These are phyloP conservation scores for Coemansia sp. DNA, from an alignment of 192 early-diverging fungal species.

Conservation along the genomic window DNA sequence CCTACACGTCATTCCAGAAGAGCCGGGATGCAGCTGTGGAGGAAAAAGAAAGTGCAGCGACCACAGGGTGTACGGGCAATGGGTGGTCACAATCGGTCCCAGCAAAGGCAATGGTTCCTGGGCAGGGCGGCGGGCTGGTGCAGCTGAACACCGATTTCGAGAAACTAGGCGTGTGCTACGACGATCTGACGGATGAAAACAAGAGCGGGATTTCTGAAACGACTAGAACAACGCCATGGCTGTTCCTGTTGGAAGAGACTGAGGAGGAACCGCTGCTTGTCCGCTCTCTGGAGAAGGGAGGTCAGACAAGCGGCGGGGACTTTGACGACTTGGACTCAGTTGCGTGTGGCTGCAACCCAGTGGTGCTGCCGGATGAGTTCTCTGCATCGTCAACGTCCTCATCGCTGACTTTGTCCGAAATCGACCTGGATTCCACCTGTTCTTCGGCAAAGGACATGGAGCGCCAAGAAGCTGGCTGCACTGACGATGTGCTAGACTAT, in stretches of 20 bases:
- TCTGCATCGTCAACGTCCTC: conserved; percentile 13
- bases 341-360: neutral
- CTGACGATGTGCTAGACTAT: conserved; percentile 26
- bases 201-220: neutral
- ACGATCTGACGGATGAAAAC: neutral
- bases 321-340: neutral
- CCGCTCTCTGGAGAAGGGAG: neutral
- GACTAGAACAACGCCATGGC: neutral
- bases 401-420: conserved; percentile 30
- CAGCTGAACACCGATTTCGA: conserved; percentile 4
- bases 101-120: neutral
- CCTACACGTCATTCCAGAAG: neutral
- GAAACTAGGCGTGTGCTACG: neutral
- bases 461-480: neutral
- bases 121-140: neutral
- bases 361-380: neutral
- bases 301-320: neutral
- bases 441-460: neutral
- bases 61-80: neutral
- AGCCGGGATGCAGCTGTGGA: neutral
- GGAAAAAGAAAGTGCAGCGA: neutral
- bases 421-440: neutral
- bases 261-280: neutral
- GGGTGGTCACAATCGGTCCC: neutral
- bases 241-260: neutral